Evolutionary conservation across 495 filamentous ascomycete species (phyloP), one percentile per base, ranked within the genome.

Genomic region (Glarea lozoyensis): DNA sequence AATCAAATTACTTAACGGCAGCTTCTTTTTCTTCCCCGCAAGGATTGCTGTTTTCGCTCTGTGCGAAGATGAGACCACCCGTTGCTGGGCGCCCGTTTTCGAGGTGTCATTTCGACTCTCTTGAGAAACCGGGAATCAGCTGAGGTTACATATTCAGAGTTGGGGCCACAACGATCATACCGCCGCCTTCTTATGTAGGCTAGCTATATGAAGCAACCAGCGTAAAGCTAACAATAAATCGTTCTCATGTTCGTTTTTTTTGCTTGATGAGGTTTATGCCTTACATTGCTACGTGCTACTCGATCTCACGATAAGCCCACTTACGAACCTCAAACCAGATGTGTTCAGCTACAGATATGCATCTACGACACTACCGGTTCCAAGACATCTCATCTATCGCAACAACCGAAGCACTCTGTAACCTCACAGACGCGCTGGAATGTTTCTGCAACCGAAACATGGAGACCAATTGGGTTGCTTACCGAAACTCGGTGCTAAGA

Each of bases 11-110:
- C 62, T 77, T 55, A 59, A 67, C 68, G 69, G 64, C 78, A 77
- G 59, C 65, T 69, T 74, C 59, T 38, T 55, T 62, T 58, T 38
- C 57, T 29, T 57, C 46, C 52, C 54, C 37, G 61, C 73, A 65
- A 60, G 56, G 64, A 61, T 79, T 56, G 64, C 62, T 79, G 79
- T 78, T 81, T 76, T 81, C 70, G 73, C 68, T 71, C 79, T 82
- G 76, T 58, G 79, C 81, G 79, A 59, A 85, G 77, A 85, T 45
- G 53, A 61, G 65, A 44, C 52, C 54, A 72, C 81, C 78, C 76
- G 74, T 83, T 68, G 78, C 81, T 86, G 81, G 81, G 81, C 81
- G 78, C 81, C 79, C 73, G 72, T 62, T 59, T 76, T 83, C 70
- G 78, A 84, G 72, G 70, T 64, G 71, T 76, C 75, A 63, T 82